Conservation (phyloP, 2,329 filamentous ascomycete genomes). For the Ophiostoma populinum region DNA sequence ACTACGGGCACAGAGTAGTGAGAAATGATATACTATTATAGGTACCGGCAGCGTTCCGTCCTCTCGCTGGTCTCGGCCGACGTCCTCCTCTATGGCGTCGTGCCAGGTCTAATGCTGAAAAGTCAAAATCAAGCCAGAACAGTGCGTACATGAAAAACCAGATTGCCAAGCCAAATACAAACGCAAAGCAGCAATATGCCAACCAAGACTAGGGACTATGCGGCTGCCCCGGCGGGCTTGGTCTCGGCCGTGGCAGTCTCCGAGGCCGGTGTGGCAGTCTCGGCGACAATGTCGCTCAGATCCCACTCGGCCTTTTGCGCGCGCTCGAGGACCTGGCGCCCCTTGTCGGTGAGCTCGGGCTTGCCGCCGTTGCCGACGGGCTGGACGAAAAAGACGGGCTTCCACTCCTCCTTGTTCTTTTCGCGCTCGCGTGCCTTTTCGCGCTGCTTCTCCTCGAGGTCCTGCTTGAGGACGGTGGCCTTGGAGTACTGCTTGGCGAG, state of each 20-base stretch:
- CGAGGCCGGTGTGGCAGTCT: not conserved
- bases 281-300: slow-evolving; percentile 15
- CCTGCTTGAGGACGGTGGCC: slow-evolving; percentile 75
- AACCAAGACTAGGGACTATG: no score
- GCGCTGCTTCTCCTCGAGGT: slow-evolving; percentile 80
- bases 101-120: no score
- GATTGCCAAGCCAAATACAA: not conserved
- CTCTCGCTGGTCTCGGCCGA: no score
- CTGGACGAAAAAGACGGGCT: slow-evolving; percentile 73
- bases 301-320: slow-evolving; percentile 36
- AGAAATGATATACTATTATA: no score
- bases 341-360: slow-evolving; percentile 37
- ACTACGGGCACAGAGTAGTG: no score
- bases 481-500: slow-evolving; percentile 62
- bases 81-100: no score
- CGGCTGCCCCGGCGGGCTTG: not conserved
- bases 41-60: no score
- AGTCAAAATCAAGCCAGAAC: not conserved
- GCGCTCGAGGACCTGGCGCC: slow-evolving; percentile 29
- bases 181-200: not conserved
- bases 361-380: slow-evolving; percentile 36
- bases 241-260: not conserved
- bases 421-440: slow-evolving; percentile 70
- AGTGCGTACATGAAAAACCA: no score
- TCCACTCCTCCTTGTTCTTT: slow-evolving; percentile 50